These are phyloP conservation scores for Russula vinacea DNA, from an alignment of 768 basidiomycete genomes.

Conservation along the genomic window DNA sequence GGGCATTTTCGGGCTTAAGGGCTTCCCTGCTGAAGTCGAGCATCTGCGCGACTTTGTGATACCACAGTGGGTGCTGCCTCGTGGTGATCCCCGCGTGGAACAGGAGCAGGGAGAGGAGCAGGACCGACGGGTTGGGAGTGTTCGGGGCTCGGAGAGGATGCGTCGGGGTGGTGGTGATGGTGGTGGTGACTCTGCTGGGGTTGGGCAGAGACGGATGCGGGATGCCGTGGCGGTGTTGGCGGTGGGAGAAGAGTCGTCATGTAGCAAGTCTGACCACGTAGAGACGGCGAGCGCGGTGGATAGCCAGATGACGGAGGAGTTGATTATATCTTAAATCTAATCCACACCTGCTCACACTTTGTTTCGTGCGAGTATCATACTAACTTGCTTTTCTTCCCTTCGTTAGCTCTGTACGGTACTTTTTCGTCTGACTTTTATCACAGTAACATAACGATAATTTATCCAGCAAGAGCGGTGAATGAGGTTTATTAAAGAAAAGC, in stretches of 20 bases:
- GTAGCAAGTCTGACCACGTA: slow-evolving; percentile 14
- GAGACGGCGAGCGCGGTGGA: slow-evolving; percentile 16
- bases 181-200: neutral
- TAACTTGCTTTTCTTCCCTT: neutral
- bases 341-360: neutral
- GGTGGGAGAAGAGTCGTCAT: slow-evolving; percentile 6
- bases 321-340: slow-evolving; percentile 1
- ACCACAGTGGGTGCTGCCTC: slow-evolving; percentile 47
- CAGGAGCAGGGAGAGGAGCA: neutral
- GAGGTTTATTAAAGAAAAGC: neutral
- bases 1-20: slow-evolving; percentile 56
- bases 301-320: slow-evolving; percentile 24
- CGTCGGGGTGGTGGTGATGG: neutral
- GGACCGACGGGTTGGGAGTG: no score
- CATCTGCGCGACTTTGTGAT: slow-evolving; percentile 53
- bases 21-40: slow-evolving; percentile 48
- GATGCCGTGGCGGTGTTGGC: neutral
- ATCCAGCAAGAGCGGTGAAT: neutral
- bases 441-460: slow-evolving; percentile 9
- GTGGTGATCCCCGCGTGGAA: slow-evolving; percentile 13
- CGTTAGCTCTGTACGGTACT: neutral
- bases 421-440: neutral
- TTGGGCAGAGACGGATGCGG: neutral
- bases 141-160: neutral
- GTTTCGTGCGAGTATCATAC: neutral